Evolutionary conservation across 2,329 filamentous ascomycete genomes (phyloP).

Genomic region (Clonostachys sp.): DNA sequence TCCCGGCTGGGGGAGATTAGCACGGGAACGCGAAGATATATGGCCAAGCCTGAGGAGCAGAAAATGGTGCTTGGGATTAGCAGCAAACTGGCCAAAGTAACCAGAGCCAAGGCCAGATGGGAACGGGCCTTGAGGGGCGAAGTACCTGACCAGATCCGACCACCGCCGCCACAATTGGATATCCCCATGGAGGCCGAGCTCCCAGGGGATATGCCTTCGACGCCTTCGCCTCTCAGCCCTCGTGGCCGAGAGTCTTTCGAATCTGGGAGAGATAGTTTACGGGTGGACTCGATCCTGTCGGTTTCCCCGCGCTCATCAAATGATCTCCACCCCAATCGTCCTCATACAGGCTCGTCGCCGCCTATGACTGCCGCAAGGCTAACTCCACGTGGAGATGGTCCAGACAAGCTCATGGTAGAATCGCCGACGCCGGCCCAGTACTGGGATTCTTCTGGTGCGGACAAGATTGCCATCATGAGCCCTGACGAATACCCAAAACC

Average conservation of each 20-base stretch:
- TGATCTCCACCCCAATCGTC: neutral
- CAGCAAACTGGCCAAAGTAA: conserved; percentile 77
- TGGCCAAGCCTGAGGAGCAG: conserved; percentile 69
- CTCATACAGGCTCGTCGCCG: neutral
- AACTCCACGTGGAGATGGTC: conserved; percentile 26
- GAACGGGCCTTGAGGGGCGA: conserved; percentile 38
- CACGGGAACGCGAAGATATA: conserved; percentile 82
- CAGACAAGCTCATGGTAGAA: conserved; percentile 49
- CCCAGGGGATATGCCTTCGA: conserved; percentile 46
- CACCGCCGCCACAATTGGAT: conserved; percentile 18
- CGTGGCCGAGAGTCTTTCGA: conserved; percentile 51
- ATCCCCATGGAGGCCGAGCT: conserved; percentile 48
- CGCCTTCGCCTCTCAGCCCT: conserved; percentile 25
- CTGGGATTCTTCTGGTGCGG: conserved; percentile 51
- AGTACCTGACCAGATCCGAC: conserved; percentile 36
- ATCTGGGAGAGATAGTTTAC: conserved; percentile 46
- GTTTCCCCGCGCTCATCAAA: conserved; percentile 10
- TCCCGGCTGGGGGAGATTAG: conserved; percentile 90
- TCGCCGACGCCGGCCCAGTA: conserved; percentile 57
- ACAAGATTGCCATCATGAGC: conserved; percentile 63
- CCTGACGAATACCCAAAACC: conserved; percentile 51
- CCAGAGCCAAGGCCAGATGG: conserved; percentile 68
- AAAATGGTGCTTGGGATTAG: conserved; percentile 72
- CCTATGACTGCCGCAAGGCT: conserved; percentile 3
- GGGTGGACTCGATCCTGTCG: conserved; percentile 23